Evolutionary conservation across 306 rosid species (phyloP).

Genomic region (Cicer chorassanicum): DNA sequence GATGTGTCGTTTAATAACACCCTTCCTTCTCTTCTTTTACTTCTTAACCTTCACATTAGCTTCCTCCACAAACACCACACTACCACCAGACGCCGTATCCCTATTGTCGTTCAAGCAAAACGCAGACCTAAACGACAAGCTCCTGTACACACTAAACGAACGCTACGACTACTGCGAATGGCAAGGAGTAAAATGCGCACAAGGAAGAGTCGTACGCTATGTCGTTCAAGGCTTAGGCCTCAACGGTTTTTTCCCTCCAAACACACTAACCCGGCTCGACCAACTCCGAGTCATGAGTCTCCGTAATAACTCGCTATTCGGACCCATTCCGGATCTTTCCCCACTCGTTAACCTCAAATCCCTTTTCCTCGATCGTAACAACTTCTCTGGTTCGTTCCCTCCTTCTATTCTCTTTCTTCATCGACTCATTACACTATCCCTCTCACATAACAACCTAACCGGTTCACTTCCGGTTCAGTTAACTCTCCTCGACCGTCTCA

Average conservation of each 20-base stretch:
- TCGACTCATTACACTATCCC: slow-evolving; percentile 62
- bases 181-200: slow-evolving; percentile 87
- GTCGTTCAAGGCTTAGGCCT: slow-evolving; percentile 56
- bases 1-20: slow-evolving; percentile 31
- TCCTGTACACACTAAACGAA: slow-evolving; percentile 67
- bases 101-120: slow-evolving; percentile 67
- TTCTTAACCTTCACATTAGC: not conserved
- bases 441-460: slow-evolving; percentile 64
- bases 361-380: slow-evolving; percentile 64
- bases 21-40: not conserved
- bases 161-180: slow-evolving; percentile 82
- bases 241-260: slow-evolving; percentile 59
- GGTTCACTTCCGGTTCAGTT: slow-evolving; percentile 60
- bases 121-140: slow-evolving; percentile 80
- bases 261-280: slow-evolving; percentile 68
- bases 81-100: slow-evolving; percentile 70
- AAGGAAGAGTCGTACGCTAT: slow-evolving; percentile 71
- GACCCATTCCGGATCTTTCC: slow-evolving; percentile 84
- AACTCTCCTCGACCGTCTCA: slow-evolving; percentile 59
- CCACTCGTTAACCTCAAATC: slow-evolving; percentile 67
- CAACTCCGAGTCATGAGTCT: slow-evolving; percentile 83
- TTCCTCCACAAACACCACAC: slow-evolving; percentile 30
- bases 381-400: slow-evolving; percentile 73
- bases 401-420: slow-evolving; percentile 64
- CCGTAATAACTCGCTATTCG: slow-evolving; percentile 76